These are phyloP conservation scores for Hysterium pulicare DNA, from an alignment of 2,329 filamentous ascomycete genomes.

Conservation along the genomic window DNA sequence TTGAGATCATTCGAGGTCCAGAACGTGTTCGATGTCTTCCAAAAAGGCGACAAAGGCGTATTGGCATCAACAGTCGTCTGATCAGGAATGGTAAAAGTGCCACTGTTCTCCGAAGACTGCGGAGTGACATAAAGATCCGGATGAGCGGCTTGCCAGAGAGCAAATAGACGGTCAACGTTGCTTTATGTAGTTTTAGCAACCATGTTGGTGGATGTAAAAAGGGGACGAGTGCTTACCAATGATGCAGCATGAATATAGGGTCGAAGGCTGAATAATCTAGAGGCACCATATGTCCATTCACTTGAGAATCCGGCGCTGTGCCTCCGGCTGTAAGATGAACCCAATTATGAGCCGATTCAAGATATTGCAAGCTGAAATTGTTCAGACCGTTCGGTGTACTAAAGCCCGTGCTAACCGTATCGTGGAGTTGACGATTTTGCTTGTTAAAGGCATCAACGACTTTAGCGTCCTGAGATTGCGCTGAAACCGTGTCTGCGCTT, in stretches of 20 bases:
- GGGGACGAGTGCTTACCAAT: conserved; percentile 32
- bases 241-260: conserved; percentile 52
- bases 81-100: conserved; percentile 40
- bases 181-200: conserved; percentile 7
- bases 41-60: conserved; percentile 40
- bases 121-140: conserved; percentile 63
- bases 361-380: conserved; percentile 8
- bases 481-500: conserved; percentile 13
- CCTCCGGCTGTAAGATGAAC: conserved; percentile 50
- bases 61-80: conserved; percentile 45
- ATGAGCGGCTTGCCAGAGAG: conserved; percentile 72
- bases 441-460: conserved; percentile 11
- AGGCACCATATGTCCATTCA: conserved; percentile 65
- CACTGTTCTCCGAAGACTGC: conserved; percentile 16
- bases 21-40: conserved; percentile 18
- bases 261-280: conserved; percentile 72
- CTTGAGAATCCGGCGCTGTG: conserved; percentile 10
- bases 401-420: conserved; percentile 15
- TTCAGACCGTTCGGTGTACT: conserved; percentile 10
- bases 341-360: conserved; percentile 23
- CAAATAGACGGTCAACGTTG: conserved; percentile 50
- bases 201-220: not conserved
- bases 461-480: conserved; percentile 15
- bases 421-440: conserved; percentile 8
- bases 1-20: conserved; percentile 28